phyloP scores from a whole-genome alignment of 192 early-diverging fungal species.

The Cetraspora pellucida region DNA sequence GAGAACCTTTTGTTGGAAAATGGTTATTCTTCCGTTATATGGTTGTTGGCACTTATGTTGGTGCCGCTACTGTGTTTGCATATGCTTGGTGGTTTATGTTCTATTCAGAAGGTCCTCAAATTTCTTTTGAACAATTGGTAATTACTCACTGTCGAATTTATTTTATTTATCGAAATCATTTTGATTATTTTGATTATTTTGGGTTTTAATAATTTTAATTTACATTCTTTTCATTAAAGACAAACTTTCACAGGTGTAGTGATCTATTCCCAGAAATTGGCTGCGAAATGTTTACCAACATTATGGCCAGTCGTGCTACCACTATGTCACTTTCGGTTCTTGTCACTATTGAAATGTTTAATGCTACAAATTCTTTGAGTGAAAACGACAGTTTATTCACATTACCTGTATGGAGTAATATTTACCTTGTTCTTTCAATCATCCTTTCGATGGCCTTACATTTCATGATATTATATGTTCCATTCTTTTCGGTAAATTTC shows the following conservation, averaged over 20 bases:
- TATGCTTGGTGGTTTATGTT: constrained; percentile 99
- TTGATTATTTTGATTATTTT: constrained; percentile 1
- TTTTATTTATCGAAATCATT: background rate
- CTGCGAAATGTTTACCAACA: constrained; percentile 87
- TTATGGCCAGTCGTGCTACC: constrained; percentile 81
- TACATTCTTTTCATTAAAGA: constrained; percentile 43
- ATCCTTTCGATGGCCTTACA: constrained; percentile 90
- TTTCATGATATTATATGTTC: constrained; percentile 96
- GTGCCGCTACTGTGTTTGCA: constrained; percentile 90
- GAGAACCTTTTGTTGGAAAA: constrained; percentile 87
- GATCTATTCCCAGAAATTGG: constrained; percentile 89
- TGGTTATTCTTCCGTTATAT: constrained; percentile 98
- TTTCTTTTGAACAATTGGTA: constrained; percentile 86
- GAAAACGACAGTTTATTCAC: constrained; percentile 94
- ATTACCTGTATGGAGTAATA: constrained; percentile 90
- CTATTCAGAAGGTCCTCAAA: constrained; percentile 84
- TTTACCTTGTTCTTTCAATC: constrained; percentile 84
- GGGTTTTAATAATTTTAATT: constrained; percentile 12
- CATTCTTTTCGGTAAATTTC: constrained; percentile 79
- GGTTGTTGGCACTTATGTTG: constrained; percentile 91
- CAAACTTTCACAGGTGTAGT: constrained; percentile 91
- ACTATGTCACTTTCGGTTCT: constrained; percentile 95
- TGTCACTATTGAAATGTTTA: constrained; percentile 98
- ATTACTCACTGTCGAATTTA: too few relatives aligned
- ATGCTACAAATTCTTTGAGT: constrained; percentile 95